Evolutionary conservation across 176 grass and related monocot species (phyloP), one percentile per base, ranked within the genome.

Genomic region (Puccinellia tenuiflora): DNA sequence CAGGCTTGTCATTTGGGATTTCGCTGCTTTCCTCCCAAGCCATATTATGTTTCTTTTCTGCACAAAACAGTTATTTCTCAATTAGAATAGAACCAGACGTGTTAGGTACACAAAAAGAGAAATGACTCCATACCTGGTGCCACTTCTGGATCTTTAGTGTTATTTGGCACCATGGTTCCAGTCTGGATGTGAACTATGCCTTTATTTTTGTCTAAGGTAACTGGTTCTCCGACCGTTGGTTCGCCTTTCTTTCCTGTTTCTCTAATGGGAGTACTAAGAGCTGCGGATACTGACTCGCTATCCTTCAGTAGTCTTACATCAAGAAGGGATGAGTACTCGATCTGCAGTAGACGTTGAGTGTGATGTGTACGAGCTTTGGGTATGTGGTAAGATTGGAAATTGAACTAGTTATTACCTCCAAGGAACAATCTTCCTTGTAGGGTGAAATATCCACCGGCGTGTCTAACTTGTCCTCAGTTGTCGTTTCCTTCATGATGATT

Each of bases 351-450:
- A 85, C 26, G 64, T 57, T 28, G 84, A 78, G 50, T 40, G 34
- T 59, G 70, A 76, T 64, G 6, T 28, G n/a, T 11, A 57, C 16
- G 53, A 50, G 3, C 26, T 72, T 77, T 26, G 21, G 46, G 8
- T 2, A 78, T 34, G 0, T 65, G 14, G 39, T 48, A 72, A 64
- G 20, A 68, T 35, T 54, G 15, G 42, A 80, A 83, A 81, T 38
- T 9, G 39, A 52, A 65, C 38, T 5, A 16, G 6, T 67, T 24
- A 90, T 82, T 83, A 98, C 96, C 90, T 98, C 96, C 88, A 98
- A 90, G 52, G 91, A 91, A 42, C 91, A 92, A 90, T 98, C 96
- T 79, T 98, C 96, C 29, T 88, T 93, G 79, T 98, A 98, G 38
- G 88, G 76, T 28, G 89, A 90, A 29, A 82, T 47, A 62, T 87